A percentile compares a stretch with the other conserved stretches of the same genome.
phyloP scores from a whole-genome alignment of 2,329 filamentous ascomycete species.

The Hypoxylon sp. region DNA sequence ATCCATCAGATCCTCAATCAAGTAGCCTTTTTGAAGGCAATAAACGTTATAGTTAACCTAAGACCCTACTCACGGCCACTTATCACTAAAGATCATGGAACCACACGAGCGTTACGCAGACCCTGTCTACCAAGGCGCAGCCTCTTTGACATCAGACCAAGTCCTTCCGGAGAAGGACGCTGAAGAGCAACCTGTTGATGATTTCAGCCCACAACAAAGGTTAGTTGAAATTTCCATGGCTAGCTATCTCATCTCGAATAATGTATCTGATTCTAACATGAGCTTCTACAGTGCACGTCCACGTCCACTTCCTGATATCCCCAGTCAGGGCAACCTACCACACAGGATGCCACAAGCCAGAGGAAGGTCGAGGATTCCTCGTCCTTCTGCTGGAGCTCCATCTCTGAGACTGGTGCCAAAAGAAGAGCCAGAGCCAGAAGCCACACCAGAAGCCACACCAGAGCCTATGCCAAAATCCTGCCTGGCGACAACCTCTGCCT shows the following conservation, averaged over 20 bases:
- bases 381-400: background rate
- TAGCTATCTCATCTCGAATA: background rate
- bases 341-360: background rate
- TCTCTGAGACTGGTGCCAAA: background rate
- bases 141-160: background rate
- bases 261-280: slow-evolving; percentile 2
- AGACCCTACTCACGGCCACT: background rate
- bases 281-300: slow-evolving; percentile 10
- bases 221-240: slow-evolving; percentile 26
- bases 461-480: background rate
- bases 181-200: background rate
- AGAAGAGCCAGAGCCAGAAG: background rate
- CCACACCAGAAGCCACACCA: no score
- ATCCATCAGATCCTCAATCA: background rate
- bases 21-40: background rate
- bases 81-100: background rate
- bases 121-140: background rate
- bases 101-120: background rate
- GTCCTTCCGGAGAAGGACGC: background rate
- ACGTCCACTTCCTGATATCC: background rate
- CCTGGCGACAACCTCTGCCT: background rate
- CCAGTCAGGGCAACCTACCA: background rate
- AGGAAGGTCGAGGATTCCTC: background rate
- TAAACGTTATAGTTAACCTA: background rate
- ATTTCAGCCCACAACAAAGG: slow-evolving; percentile 12